phyloP scores from a whole-genome alignment of 495 filamentous ascomycete genomes.

The Letharia columbiana region DNA sequence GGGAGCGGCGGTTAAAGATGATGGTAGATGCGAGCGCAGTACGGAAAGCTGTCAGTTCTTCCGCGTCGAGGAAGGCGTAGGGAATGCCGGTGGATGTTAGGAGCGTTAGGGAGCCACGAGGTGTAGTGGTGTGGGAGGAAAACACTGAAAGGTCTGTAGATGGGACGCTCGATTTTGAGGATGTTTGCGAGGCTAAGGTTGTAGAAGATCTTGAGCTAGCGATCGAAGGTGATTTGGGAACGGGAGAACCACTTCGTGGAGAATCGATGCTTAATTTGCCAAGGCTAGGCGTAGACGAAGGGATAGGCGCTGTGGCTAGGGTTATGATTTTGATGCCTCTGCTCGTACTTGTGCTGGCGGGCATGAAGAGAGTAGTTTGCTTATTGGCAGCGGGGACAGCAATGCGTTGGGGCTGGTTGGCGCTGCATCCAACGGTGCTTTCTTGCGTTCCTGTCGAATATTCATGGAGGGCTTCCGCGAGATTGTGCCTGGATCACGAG shows the following conservation, averaged over 20 bases:
- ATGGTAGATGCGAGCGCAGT: conserved; percentile 76
- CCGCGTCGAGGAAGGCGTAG: conserved; percentile 72
- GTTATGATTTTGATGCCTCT: conserved; percentile 59
- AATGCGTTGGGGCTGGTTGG: conserved; percentile 70
- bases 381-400: conserved; percentile 60
- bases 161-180: conserved; percentile 64
- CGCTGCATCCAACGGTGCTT: conserved; percentile 44
- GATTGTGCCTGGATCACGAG: conserved; percentile 29
- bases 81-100: conserved; percentile 59
- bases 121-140: conserved; percentile 47
- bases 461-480: conserved; percentile 69
- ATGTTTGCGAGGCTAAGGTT: conserved; percentile 36
- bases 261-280: conserved; percentile 22
- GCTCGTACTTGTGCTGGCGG: conserved; percentile 52
- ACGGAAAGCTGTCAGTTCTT: conserved; percentile 84
- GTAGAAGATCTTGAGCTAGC: conserved; percentile 19
- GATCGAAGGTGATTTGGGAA: conserved; percentile 17
- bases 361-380: conserved; percentile 87
- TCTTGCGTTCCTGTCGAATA: conserved; percentile 65
- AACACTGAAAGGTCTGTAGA: conserved; percentile 41
- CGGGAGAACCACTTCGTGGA: conserved; percentile 16
- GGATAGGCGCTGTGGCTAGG: conserved; percentile 25
- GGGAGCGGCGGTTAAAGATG: conserved; percentile 59
- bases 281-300: conserved; percentile 17
- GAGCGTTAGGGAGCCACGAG: conserved; percentile 70